These are phyloP conservation scores for Rhizopogon vinicolor DNA, from an alignment of 768 basidiomycete genomes.

Conservation along the genomic window DNA sequence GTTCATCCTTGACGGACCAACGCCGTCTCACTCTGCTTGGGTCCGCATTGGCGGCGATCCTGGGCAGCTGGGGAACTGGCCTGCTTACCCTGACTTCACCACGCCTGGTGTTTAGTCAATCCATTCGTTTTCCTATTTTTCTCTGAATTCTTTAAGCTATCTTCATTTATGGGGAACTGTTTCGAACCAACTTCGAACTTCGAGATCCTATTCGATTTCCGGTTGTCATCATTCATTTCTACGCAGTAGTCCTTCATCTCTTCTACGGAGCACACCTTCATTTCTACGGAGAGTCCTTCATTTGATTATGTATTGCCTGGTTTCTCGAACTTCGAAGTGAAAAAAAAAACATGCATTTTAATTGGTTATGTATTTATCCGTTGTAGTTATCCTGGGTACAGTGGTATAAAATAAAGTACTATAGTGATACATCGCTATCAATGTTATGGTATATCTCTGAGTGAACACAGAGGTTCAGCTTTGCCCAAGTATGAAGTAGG, in stretches of 20 bases:
- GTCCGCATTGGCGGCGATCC: conserved; percentile 81
- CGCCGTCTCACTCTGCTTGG: conserved; percentile 71
- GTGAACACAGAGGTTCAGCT: not conserved
- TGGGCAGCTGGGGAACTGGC: conserved; percentile 67
- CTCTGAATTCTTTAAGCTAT: not conserved
- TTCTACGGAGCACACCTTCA: too few species aligned
- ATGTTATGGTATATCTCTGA: not conserved
- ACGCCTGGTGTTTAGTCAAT: conserved; percentile 49
- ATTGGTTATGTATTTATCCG: not conserved
- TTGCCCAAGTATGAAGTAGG: not conserved
- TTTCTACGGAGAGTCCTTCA: too few species aligned
- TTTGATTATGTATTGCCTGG: too few species aligned
- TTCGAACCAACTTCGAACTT: not conserved
- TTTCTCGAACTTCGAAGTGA: too few species aligned
- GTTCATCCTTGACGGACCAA: conserved; percentile 74
- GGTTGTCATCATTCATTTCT: not conserved
- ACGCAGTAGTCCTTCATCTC: not conserved
- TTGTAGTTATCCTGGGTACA: not conserved
- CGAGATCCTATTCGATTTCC: too few species aligned
- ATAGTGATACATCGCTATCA: not conserved
- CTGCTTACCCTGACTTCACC: conserved; percentile 61
- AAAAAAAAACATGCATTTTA: not conserved
- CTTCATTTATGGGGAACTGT: not conserved
- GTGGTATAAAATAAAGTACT: not conserved
- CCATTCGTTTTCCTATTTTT: not conserved